Conservation (phyloP, 2,329 filamentous ascomycete genomes). For the Elsinoe australis region DNA sequence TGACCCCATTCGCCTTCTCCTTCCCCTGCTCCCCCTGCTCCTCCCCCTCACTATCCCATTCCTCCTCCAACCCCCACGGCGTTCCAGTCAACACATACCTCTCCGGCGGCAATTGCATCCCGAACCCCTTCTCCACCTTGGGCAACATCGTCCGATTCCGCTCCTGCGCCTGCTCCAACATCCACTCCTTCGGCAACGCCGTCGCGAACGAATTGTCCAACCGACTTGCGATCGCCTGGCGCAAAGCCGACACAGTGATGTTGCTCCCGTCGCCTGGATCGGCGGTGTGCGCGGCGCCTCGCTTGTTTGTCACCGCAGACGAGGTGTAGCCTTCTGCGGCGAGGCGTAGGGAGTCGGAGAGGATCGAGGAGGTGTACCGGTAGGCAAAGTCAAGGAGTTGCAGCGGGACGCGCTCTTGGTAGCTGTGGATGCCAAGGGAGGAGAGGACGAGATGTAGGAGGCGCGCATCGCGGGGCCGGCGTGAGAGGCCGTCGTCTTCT, state of each 20-base stretch:
- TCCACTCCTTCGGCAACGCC: conserved; percentile 63
- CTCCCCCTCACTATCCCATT: conserved; percentile 51
- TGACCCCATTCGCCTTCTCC: conserved; percentile 40
- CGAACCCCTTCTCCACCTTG: conserved; percentile 49
- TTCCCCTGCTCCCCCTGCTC: conserved; percentile 41
- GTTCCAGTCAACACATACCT: conserved; percentile 53
- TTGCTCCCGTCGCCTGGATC: conserved; percentile 39
- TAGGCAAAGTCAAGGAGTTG: conserved; percentile 82
- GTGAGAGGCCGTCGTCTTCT: conserved; percentile 32
- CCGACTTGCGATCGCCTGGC: conserved; percentile 63
- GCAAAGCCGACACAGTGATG: conserved; percentile 59
- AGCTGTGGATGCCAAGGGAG: conserved; percentile 68
- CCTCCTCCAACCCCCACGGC: conserved; percentile 50
- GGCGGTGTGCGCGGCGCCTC: conserved; percentile 27
- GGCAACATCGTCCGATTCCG: conserved; percentile 59
- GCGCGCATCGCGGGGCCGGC: conserved; percentile 67
- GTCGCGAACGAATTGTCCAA: conserved; percentile 62
- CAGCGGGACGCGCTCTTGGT: conserved; percentile 74
- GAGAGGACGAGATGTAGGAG: conserved; percentile 73
- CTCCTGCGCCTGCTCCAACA: conserved; percentile 65
- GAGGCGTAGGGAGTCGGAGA: conserved; percentile 63
- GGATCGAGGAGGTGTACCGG: conserved; percentile 65
- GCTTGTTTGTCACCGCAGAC: conserved; percentile 16
- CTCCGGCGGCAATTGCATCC: conserved; percentile 54
- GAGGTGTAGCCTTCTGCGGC: conserved; percentile 58